Evolutionary conservation across 2,329 filamentous ascomycete genomes (phyloP).

Genomic region (Sclerotiophoma versabilis): DNA sequence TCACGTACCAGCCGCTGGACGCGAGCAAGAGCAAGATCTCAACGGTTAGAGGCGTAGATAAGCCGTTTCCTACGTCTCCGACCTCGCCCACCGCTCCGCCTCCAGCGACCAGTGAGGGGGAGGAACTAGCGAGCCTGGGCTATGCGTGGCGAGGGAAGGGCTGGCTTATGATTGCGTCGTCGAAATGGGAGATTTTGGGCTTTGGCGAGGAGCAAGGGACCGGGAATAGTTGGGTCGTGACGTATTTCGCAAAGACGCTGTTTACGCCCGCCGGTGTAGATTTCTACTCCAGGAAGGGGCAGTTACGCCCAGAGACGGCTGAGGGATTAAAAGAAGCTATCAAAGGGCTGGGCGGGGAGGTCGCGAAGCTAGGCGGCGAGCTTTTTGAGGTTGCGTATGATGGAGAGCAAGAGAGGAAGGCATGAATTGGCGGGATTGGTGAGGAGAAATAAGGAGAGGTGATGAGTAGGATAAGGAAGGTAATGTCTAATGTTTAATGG

Average conservation of each 20-base stretch:
- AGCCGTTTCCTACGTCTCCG: constrained; percentile 43
- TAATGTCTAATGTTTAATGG: constrained; percentile 5
- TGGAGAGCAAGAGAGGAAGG: constrained; percentile 26
- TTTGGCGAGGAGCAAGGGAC: constrained; percentile 66
- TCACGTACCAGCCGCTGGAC: constrained; percentile 69
- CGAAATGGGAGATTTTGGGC: constrained; percentile 82
- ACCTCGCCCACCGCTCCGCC: constrained; percentile 3
- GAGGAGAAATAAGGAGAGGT: neutral
- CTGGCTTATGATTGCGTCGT: constrained; percentile 72
- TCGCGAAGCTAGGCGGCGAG: constrained; percentile 60
- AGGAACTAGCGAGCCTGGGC: constrained; percentile 49
- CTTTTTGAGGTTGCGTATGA: constrained; percentile 56
- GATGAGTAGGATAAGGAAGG: neutral
- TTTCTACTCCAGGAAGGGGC: constrained; percentile 71
- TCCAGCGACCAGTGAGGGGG: constrained; percentile 12
- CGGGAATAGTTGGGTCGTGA: constrained; percentile 73
- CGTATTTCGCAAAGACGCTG: constrained; percentile 81
- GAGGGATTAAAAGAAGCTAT: constrained; percentile 64
- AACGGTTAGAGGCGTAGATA: constrained; percentile 71
- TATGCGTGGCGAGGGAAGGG: constrained; percentile 78
- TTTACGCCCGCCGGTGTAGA: constrained; percentile 86
- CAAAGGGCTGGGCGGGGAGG: constrained; percentile 57
- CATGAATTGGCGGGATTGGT: neutral
- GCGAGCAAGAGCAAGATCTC: constrained; percentile 60
- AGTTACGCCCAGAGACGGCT: constrained; percentile 64